Evolutionary conservation across 495 filamentous ascomycete genomes (phyloP).

Genomic region (Aspergillus carlsbadensis): DNA sequence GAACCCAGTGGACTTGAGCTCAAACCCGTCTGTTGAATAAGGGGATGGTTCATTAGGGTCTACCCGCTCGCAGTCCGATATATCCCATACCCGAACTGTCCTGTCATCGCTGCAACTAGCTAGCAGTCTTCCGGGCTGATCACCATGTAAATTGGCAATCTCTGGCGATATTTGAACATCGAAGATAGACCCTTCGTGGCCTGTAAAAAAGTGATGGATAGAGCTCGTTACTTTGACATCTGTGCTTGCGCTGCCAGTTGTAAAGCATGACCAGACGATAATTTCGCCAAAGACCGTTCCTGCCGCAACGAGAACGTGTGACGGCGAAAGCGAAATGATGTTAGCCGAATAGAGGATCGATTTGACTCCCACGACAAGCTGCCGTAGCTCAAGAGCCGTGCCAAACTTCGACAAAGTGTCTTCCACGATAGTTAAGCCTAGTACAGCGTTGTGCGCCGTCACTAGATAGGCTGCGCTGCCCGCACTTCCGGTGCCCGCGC

Average conservation of each 20-base stretch:
- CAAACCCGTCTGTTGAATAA: conserved; percentile 45
- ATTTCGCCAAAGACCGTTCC: conserved; percentile 95
- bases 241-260: conserved; percentile 15
- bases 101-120: conserved; percentile 96
- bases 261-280: conserved; percentile 76
- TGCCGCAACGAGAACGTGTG: conserved; percentile 69
- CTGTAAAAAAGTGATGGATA: conserved; percentile 72
- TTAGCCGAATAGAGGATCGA: conserved; percentile 89
- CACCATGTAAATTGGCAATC: conserved; percentile 39
- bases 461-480: conserved; percentile 47
- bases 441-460: conserved; percentile 81
- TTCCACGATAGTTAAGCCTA: conserved; percentile 40
- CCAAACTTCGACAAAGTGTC: conserved; percentile 18
- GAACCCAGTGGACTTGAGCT: conserved; percentile 45
- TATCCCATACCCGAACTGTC: conserved; percentile 86
- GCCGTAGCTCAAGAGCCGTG: conserved; percentile 29
- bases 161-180: conserved; percentile 73
- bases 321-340: conserved; percentile 55
- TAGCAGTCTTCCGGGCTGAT: conserved; percentile 54
- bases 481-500: conserved; percentile 25
- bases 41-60: conserved; percentile 32
- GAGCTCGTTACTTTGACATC: conserved; percentile 23
- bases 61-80: conserved; percentile 50
- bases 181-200: conserved; percentile 93
- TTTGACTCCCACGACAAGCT: conserved; percentile 66